Conservation (phyloP, 169 alveolate species). For the Plasmodium billcollinsi region DNA sequence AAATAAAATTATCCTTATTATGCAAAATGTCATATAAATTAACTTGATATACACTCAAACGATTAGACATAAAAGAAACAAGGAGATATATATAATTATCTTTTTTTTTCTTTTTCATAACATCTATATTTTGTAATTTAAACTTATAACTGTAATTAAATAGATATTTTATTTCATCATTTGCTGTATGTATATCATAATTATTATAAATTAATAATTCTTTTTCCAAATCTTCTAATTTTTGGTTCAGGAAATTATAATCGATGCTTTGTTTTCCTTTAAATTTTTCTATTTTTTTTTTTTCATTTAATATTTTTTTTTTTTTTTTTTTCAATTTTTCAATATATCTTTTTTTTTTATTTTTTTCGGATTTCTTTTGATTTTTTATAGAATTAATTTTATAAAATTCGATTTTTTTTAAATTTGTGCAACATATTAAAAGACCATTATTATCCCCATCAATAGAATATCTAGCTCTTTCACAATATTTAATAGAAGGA, state of each 20-base stretch:
- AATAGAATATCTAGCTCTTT: conserved; percentile 44
- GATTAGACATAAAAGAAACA: conserved; percentile 43
- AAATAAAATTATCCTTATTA: conserved; percentile 60
- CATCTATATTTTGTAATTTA: conserved; percentile 57
- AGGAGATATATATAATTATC: conserved; percentile 36
- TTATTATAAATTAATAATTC: conserved; percentile 29
- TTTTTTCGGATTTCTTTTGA: conserved; percentile 76
- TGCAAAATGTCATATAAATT: conserved; percentile 78
- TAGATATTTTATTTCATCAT: conserved; percentile 70
- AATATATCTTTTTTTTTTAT: conserved; percentile 65
- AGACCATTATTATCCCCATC: conserved; percentile 68
- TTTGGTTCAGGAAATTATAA: conserved; percentile 18
- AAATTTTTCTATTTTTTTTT: conserved; percentile 43
- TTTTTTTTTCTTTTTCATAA: conserved; percentile 38
- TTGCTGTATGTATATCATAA: conserved; percentile 68
- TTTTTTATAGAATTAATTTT: conserved; percentile 72
- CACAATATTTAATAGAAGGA: conserved; percentile 17
- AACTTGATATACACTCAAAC: conserved; percentile 75
- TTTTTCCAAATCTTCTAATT: conserved; percentile 30
- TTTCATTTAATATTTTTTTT: conserved; percentile 30
- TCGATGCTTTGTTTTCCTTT: conserved; percentile 56
- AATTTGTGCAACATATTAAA: conserved; percentile 59
- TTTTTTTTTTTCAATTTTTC: conserved; percentile 69
- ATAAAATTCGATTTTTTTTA: conserved; percentile 60
- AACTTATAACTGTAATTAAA: conserved; percentile 63